Conservation (phyloP, 2,329 filamentous ascomycete genomes). For the Trichophyton simii region DNA sequence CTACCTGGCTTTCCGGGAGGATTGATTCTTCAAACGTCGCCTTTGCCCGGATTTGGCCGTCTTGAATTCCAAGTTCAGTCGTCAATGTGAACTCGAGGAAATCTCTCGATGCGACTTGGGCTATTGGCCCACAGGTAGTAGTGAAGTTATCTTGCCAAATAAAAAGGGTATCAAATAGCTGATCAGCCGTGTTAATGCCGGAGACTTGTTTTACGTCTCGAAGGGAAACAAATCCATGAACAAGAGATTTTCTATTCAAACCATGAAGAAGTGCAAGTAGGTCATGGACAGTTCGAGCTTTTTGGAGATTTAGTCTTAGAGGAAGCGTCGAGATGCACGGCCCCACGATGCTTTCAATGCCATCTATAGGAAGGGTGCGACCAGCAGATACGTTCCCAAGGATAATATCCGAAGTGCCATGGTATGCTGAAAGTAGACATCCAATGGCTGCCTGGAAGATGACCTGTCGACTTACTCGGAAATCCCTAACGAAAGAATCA, state of each 20-base stretch:
- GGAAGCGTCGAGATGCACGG: slow-evolving; percentile 70
- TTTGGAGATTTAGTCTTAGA: slow-evolving; percentile 49
- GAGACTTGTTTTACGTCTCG: slow-evolving; percentile 55
- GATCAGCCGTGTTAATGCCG: slow-evolving; percentile 40
- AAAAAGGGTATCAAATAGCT: slow-evolving; percentile 65
- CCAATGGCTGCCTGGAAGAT: slow-evolving; percentile 62
- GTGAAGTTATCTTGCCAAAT: slow-evolving; percentile 60
- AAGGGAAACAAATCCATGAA: slow-evolving; percentile 52
- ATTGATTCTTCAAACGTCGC: slow-evolving; percentile 43
- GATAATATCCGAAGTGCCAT: slow-evolving; percentile 53
- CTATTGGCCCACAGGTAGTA: slow-evolving; percentile 30
- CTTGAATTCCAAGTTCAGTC: slow-evolving; percentile 59
- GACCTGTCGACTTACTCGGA: slow-evolving; percentile 51
- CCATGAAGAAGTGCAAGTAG: slow-evolving; percentile 53
- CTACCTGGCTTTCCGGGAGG: slow-evolving; percentile 45
- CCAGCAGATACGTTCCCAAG: slow-evolving; percentile 76
- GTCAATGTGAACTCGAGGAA: slow-evolving; percentile 63
- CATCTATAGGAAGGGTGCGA: slow-evolving; percentile 56
- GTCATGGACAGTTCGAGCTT: slow-evolving; percentile 43
- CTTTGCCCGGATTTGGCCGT: slow-evolving; percentile 36
- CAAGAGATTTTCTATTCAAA: slow-evolving; percentile 52
- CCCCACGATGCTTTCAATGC: slow-evolving; percentile 61
- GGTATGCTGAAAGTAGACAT: slow-evolving; percentile 53
- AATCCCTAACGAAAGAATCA: slow-evolving; percentile 25
- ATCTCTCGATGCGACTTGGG: slow-evolving; percentile 51